These are phyloP conservation scores for Penicillium rolfsii DNA, from an alignment of 2,329 filamentous ascomycete species.

Conservation along the genomic window DNA sequence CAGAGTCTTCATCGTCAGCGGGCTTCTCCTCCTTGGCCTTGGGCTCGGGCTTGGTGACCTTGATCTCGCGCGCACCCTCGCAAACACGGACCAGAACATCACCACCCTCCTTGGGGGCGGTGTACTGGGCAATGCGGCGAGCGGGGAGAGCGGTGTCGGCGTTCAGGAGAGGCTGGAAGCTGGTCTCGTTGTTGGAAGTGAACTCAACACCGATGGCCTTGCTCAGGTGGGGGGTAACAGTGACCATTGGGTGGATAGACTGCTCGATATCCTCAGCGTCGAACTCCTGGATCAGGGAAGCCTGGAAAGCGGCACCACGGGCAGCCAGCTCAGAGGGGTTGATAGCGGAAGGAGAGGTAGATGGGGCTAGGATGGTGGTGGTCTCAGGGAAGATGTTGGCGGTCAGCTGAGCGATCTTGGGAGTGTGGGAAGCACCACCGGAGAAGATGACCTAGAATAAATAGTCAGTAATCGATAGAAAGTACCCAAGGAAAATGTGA, in stretches of 20 bases:
- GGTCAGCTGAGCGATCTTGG: slow-evolving; percentile 84
- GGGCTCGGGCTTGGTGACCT: slow-evolving; percentile 84
- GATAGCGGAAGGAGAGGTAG: slow-evolving; percentile 75
- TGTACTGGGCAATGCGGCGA: slow-evolving; percentile 78
- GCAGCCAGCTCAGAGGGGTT: slow-evolving; percentile 91
- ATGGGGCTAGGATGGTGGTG: slow-evolving; percentile 79
- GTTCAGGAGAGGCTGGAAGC: slow-evolving; percentile 79
- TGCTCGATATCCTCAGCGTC: slow-evolving; percentile 92
- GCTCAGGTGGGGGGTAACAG: slow-evolving; percentile 85
- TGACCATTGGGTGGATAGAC: slow-evolving; percentile 92
- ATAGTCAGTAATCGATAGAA: not conserved
- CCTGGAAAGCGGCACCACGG: slow-evolving; percentile 92
- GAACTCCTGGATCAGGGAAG: slow-evolving; percentile 91
- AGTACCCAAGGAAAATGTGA: not conserved
- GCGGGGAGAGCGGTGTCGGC: slow-evolving; percentile 89
- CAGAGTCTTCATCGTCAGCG: slow-evolving; percentile 63
- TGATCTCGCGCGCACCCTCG: slow-evolving; percentile 89
- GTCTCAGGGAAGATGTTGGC: slow-evolving; percentile 77
- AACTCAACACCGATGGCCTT: slow-evolving; percentile 87
- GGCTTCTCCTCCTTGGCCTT: slow-evolving; percentile 68
- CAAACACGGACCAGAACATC: slow-evolving; percentile 86
- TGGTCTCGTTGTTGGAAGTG: slow-evolving; percentile 62
- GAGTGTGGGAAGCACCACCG: slow-evolving; percentile 90
- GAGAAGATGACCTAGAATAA: slow-evolving; percentile 73
- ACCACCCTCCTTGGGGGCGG: slow-evolving; percentile 76